phyloP scores from a whole-genome alignment of 495 filamentous ascomycete species.

The Parmelia sp. region DNA sequence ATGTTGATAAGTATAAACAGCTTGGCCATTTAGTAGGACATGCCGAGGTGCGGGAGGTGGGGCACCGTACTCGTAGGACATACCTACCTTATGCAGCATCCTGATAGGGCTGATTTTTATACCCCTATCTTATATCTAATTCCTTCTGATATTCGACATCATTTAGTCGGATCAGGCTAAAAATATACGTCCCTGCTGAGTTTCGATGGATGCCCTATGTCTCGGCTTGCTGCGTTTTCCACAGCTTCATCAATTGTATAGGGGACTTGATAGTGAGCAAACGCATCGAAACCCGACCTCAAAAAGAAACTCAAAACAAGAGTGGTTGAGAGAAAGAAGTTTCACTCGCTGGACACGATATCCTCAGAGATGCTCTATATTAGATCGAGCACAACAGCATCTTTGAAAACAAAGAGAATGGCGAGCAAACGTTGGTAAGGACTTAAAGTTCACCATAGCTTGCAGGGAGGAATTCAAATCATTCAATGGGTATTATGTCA shows the following conservation, averaged over 20 bases:
- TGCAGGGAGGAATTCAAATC: background rate
- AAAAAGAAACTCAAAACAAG: background rate
- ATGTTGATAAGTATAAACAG: background rate
- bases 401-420: background rate
- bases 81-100: too few relatives aligned
- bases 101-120: too few relatives aligned
- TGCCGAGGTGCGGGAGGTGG: background rate
- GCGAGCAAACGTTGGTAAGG: background rate
- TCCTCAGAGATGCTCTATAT: background rate
- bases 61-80: too few relatives aligned
- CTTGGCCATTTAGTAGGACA: too few relatives aligned
- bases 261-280: background rate
- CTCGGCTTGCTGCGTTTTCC: background rate
- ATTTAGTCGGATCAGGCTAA: too few relatives aligned
- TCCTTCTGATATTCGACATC: too few relatives aligned
- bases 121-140: too few relatives aligned
- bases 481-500: background rate
- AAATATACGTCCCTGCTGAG: too few relatives aligned
- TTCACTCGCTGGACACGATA: background rate
- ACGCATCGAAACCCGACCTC: background rate
- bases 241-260: background rate
- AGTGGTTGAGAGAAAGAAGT: background rate
- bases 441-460: background rate
- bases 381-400: background rate
- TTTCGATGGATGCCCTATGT: background rate